A percentile compares a stretch with the other conserved stretches of the same genome.
phyloP scores from a whole-genome alignment of 306 rosid genomes.

The Prunus davidiana region DNA sequence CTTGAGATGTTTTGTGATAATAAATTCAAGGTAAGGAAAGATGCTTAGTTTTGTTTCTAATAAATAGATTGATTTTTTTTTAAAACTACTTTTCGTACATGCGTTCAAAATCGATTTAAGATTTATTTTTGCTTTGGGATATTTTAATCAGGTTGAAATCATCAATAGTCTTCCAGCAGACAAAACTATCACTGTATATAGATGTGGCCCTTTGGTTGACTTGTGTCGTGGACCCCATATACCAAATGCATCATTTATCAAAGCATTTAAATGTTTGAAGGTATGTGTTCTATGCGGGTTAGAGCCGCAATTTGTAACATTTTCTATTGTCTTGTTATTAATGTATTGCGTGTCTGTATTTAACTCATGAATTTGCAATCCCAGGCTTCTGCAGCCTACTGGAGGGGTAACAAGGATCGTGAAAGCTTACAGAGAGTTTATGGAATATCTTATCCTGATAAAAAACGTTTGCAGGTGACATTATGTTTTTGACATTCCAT shows the following conservation, averaged over 20 bases:
- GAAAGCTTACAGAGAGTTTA: constrained; percentile 96
- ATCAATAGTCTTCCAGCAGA: constrained; percentile 88
- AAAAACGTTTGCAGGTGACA: constrained; percentile 72
- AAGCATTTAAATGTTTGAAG: constrained; percentile 85
- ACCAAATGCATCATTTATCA: constrained; percentile 93
- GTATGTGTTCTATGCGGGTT: constrained; percentile 25
- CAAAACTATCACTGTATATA: constrained; percentile 87
- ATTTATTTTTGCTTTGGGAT: constrained; percentile 2
- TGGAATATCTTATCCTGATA: constrained; percentile 95
- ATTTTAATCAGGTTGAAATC: constrained; percentile 71
- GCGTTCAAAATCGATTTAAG: constrained; percentile 6
- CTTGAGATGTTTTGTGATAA: constrained; percentile 82
- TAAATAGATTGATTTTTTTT: constrained; percentile 2
- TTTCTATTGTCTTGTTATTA: too few species aligned
- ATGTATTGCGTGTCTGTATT: neutral
- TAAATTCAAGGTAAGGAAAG: constrained; percentile 68
- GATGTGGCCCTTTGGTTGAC: constrained; percentile 95
- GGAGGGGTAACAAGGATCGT: constrained; percentile 89
- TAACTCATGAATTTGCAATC: constrained; percentile 29
- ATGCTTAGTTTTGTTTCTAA: constrained; percentile 2
- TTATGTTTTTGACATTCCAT: neutral
- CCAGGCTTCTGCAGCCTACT: constrained; percentile 97
- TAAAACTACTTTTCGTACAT: neutral
- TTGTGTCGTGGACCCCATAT: constrained; percentile 98
- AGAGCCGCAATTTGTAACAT: neutral